Base-by-base conservation (phyloP, 805 yeast genomes). In the Cyberlindnera mycetangii region DNA sequence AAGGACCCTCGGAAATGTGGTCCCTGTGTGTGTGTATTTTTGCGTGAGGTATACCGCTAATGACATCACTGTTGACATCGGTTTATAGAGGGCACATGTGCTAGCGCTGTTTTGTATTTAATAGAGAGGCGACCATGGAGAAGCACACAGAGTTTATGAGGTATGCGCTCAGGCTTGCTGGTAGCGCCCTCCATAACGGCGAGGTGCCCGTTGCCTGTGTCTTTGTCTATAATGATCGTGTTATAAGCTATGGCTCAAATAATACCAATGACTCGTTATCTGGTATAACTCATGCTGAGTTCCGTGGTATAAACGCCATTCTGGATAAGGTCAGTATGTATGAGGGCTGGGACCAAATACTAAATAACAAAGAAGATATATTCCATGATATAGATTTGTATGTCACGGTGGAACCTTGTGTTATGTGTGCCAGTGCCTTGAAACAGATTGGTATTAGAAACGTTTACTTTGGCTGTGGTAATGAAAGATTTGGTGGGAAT, bases 351-450 rank as follows among this genome's bases (percentile, higher is more conserved):
- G 49, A 51, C 15, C 44, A 40, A 12, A 30, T 47, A 42, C 42
- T 59, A 54, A 49, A 49, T 3, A 45, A 53, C 15, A 52, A 70
- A 11, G 51, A 56, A 19, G 50, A 59, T 1, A 61, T 77, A 9
- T 78, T 88, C 55, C 56, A 64, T 31, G 76, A 81, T 20, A 71
- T 86, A 3, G 81, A 79, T 24, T 70, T 93, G 7, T 92, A 89
- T 62, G 99, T 93, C 20, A 89, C 98, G 0, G 97, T 93, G 0
- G 99, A 93, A 64, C 99, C 99, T 0, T 93, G 99, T 61, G 85
- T 93, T 7, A 93, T 93, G 99, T 93, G 99, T 68, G 98, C 97
- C 0, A 81, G 93, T 32, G 89, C 96, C 3, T 66, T 93, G 32
- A 74, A 90, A 47, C 99, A 93, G 55, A 62, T 90, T 37, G 83